Percentiles rank a stretch among this genome's conserved stretches.
These are phyloP conservation scores for Aphanomyces euteiches DNA, from an alignment of 352 stramenopile genomes.

Conservation along the genomic window DNA sequence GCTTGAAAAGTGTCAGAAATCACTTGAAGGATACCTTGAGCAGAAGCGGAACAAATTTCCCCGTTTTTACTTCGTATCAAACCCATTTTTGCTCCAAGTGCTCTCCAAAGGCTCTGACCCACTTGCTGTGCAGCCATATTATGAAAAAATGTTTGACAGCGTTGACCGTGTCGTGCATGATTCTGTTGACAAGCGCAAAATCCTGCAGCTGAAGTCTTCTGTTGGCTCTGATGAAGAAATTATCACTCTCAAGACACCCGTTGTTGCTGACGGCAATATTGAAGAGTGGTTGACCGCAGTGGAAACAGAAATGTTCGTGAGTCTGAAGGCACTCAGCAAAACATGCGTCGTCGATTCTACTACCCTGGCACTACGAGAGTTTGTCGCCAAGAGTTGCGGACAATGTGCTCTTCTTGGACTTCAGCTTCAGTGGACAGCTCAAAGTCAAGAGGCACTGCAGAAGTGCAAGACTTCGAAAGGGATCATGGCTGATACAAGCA, in stretches of 20 bases:
- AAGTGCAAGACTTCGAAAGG: slow-evolving; percentile 79
- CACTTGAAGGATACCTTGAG: slow-evolving; percentile 87
- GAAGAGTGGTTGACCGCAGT: slow-evolving; percentile 76
- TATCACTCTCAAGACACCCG: slow-evolving; percentile 52
- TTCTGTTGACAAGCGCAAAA: slow-evolving; percentile 50
- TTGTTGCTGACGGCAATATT: slow-evolving; percentile 71
- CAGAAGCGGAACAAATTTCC: slow-evolving; percentile 89
- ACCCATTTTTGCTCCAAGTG: slow-evolving; percentile 86
- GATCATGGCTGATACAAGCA: slow-evolving; percentile 82
- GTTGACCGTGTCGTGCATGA: slow-evolving; percentile 78
- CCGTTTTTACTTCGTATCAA: slow-evolving; percentile 91
- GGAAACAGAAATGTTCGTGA: slow-evolving; percentile 65
- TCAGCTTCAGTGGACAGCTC: slow-evolving; percentile 71
- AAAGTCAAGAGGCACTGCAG: slow-evolving; percentile 66
- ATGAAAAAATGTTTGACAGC: slow-evolving; percentile 85
- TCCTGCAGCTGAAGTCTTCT: slow-evolving; percentile 72
- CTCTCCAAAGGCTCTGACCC: slow-evolving; percentile 83
- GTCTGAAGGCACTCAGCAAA: slow-evolving; percentile 60
- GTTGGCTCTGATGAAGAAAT: slow-evolving; percentile 69
- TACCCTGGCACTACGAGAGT: slow-evolving; percentile 49
- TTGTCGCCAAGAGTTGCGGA: slow-evolving; percentile 65
- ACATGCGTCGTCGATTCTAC: slow-evolving; percentile 56
- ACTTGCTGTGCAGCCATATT: slow-evolving; percentile 73
- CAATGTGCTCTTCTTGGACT: slow-evolving; percentile 76
- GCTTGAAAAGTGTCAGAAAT: slow-evolving; percentile 91